phyloP scores from a whole-genome alignment of 2,329 filamentous ascomycete species.

The Hypoxylon sp. region DNA sequence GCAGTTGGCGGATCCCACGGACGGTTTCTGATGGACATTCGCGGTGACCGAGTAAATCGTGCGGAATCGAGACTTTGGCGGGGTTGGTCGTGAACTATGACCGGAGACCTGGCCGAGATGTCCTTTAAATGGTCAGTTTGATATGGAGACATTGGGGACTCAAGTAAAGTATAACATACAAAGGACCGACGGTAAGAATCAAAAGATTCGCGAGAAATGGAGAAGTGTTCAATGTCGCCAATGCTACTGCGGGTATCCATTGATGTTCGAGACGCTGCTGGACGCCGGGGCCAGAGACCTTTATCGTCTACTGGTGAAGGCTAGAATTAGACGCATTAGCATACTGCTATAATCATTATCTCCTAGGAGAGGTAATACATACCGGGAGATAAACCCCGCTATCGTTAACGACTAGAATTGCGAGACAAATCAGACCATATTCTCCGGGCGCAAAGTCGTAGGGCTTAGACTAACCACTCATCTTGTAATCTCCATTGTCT shows the following conservation, averaged over 20 bases:
- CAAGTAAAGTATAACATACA: slow-evolving; percentile 68
- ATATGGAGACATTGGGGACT: background rate
- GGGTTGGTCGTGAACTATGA: slow-evolving; percentile 72
- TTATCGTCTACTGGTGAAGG: slow-evolving; percentile 93
- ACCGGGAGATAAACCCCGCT: slow-evolving; percentile 95
- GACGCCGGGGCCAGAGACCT: slow-evolving; percentile 78
- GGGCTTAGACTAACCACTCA: slow-evolving; percentile 75
- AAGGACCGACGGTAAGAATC: slow-evolving; percentile 97
- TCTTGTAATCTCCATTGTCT: slow-evolving; percentile 81
- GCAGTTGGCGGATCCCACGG: slow-evolving; percentile 74
- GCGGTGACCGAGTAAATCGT: slow-evolving; percentile 72
- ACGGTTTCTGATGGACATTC: slow-evolving; percentile 71
- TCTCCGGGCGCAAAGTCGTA: slow-evolving; percentile 25
- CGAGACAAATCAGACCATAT: slow-evolving; percentile 41
- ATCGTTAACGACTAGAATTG: slow-evolving; percentile 87
- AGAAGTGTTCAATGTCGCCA: slow-evolving; percentile 91
- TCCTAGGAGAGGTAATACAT: slow-evolving; percentile 56
- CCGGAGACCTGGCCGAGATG: slow-evolving; percentile 87
- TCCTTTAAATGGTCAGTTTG: slow-evolving; percentile 66
- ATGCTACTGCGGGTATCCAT: slow-evolving; percentile 71
- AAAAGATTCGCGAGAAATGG: slow-evolving; percentile 95
- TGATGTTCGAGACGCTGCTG: slow-evolving; percentile 67
- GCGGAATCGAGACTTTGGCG: slow-evolving; percentile 87
- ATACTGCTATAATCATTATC: slow-evolving; percentile 38
- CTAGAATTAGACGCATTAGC: slow-evolving; percentile 60